Evolutionary conservation across 1,284 basidiomycete genomes (phyloP).

Genomic region (Pulchroboletus neoregius): DNA sequence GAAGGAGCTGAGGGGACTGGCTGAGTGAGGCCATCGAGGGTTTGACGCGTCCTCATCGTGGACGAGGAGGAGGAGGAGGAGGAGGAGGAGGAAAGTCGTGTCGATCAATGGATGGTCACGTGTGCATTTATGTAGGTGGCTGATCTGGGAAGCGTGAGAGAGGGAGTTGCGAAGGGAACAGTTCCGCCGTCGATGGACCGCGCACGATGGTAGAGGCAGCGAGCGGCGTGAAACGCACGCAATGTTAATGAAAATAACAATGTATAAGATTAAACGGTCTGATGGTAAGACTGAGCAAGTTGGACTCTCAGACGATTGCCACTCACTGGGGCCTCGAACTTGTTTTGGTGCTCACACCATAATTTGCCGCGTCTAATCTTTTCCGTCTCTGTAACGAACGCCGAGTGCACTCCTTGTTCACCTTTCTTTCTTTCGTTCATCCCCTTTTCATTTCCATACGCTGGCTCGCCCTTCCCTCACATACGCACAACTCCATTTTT

Average conservation of each 20-base stretch:
- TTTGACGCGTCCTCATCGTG: conserved; percentile 21
- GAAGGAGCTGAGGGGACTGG: conserved; percentile 30
- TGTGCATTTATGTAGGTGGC: too few relatives aligned
- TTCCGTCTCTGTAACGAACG: conserved; percentile 17
- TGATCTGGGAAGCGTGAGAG: too few relatives aligned
- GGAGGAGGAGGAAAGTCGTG: too few relatives aligned
- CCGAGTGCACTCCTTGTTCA: conserved; percentile 4
- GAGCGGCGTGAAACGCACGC: conserved; percentile 5
- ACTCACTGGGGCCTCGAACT: too few relatives aligned
- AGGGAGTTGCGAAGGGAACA: conserved; percentile 23
- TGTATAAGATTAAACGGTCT: conserved; percentile 3
- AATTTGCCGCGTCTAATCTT: conserved; percentile 15
- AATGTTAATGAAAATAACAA: conserved; percentile 6
- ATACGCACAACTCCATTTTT: conserved; percentile 5
- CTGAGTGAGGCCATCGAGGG: conserved; percentile 25
- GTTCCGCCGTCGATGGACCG: not conserved
- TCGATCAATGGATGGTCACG: conserved; percentile 20
- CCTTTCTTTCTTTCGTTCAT: conserved; percentile 11
- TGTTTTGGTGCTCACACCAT: conserved; percentile 11
- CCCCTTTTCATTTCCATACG: conserved; percentile 15
- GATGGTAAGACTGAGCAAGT: not conserved
- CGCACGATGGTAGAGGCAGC: conserved; percentile 12
- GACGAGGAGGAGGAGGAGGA: too few relatives aligned
- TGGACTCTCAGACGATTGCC: too few relatives aligned
- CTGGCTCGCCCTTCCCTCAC: conserved; percentile 25